Percentiles rank a stretch among this genome's conserved stretches.
phyloP scores from a whole-genome alignment of 169 alveolate genomes.

The Toxoplasma gondii region DNA sequence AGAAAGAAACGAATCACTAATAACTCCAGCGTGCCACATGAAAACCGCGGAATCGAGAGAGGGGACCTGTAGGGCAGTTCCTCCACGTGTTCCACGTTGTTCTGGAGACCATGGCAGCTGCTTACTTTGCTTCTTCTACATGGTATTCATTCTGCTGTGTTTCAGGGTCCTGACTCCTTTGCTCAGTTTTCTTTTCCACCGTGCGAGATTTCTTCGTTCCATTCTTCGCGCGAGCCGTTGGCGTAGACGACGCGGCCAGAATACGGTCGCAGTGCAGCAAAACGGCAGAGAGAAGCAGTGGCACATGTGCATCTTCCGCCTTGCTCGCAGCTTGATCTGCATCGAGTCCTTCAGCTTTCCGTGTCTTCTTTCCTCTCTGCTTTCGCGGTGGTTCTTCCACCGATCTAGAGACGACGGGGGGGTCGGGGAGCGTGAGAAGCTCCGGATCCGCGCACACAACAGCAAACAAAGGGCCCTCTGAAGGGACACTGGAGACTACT shows the following conservation, averaged over 20 bases:
- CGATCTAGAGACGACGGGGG: not conserved
- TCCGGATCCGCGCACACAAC: not conserved
- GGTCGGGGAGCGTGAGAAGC: not conserved
- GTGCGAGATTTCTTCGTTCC: not conserved
- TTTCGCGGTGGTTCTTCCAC: not conserved
- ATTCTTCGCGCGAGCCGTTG: not conserved
- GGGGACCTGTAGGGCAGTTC: no score
- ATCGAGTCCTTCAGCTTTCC: not conserved
- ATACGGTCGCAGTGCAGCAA: conserved; percentile 3
- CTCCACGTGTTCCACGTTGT: not conserved
- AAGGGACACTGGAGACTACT: conserved; percentile 19
- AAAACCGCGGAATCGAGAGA: no score
- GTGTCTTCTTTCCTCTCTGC: not conserved
- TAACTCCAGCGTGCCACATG: no score
- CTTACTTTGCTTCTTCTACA: not conserved
- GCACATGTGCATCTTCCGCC: not conserved
- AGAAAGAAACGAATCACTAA: not conserved
- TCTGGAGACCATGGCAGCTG: not conserved
- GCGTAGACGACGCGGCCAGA: not conserved
- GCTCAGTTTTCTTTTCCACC: not conserved
- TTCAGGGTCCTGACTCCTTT: not conserved
- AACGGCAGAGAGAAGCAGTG: conserved; percentile 11
- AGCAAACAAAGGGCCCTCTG: conserved; percentile 1
- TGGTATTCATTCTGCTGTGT: not conserved
- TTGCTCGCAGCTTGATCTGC: not conserved